phyloP scores from a whole-genome alignment of 805 yeast species.

The Candida parachauliodes region DNA sequence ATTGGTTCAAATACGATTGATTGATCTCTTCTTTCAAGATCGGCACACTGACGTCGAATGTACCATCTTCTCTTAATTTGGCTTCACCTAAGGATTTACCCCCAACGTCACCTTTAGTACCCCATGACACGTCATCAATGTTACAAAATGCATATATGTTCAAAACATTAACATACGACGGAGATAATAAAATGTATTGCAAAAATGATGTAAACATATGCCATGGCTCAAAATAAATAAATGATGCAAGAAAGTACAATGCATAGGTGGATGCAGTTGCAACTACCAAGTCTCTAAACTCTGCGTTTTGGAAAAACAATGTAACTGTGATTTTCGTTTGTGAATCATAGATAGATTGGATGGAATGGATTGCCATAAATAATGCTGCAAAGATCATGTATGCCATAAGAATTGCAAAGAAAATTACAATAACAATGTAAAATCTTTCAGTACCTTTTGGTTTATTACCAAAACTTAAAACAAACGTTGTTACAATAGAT shows the following conservation, averaged over 20 bases:
- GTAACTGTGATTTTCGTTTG: conserved; percentile 42
- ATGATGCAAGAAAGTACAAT: conserved; percentile 54
- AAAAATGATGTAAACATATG: conserved; percentile 55
- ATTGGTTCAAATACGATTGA: conserved; percentile 48
- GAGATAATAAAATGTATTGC: conserved; percentile 49
- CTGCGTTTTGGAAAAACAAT: conserved; percentile 44
- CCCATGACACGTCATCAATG: conserved; percentile 72
- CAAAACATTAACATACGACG: conserved; percentile 52
- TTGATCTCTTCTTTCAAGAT: conserved; percentile 51
- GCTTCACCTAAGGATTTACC: conserved; percentile 55
- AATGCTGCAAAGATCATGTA: conserved; percentile 58
- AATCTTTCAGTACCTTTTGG: conserved; percentile 59
- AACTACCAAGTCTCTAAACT: conserved; percentile 49
- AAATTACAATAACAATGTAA: conserved; percentile 49
- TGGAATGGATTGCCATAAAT: conserved; percentile 52
- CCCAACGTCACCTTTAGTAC: conserved; percentile 67
- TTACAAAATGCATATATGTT: conserved; percentile 69
- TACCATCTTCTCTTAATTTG: conserved; percentile 51
- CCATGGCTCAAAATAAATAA: conserved; percentile 64
- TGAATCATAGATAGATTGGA: conserved; percentile 29
- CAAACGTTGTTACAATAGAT: conserved; percentile 55
- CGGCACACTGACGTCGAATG: conserved; percentile 52
- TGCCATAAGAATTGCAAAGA: conserved; percentile 59
- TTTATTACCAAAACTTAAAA: conserved; percentile 60
- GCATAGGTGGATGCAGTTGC: conserved; percentile 62